phyloP scores from a whole-genome alignment of 2,329 filamentous ascomycete species.

The Phoma sp. region DNA sequence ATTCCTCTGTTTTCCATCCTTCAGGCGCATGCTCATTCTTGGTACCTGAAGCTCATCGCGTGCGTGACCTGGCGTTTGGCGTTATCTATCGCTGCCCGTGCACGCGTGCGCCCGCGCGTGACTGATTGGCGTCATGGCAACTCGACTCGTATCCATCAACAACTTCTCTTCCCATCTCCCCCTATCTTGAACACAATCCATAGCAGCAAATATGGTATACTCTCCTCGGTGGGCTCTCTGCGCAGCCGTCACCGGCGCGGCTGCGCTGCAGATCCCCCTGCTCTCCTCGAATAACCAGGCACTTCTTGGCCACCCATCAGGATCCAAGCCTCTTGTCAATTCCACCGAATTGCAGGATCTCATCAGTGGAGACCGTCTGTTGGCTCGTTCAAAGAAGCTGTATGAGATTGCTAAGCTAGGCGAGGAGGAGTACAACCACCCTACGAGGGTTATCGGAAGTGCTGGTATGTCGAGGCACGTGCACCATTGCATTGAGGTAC shows the following conservation, averaged over 20 bases:
- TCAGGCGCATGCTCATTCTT: background rate
- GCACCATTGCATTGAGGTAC: slow-evolving; percentile 1
- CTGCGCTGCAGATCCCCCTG: slow-evolving; percentile 40
- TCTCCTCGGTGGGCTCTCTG: slow-evolving; percentile 36
- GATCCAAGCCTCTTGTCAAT: slow-evolving; percentile 41
- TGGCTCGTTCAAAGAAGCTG: slow-evolving; percentile 44
- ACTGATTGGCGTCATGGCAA: slow-evolving; percentile 33
- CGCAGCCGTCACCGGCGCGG: slow-evolving; percentile 33
- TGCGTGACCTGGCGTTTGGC: slow-evolving; percentile 26
- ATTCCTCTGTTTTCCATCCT: too few relatives aligned
- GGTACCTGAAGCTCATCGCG: slow-evolving; percentile 14
- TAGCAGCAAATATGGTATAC: slow-evolving; percentile 33
- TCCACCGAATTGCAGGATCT: slow-evolving; percentile 44
- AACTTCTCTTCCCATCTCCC: slow-evolving; percentile 15
- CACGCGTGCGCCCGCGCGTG: slow-evolving; percentile 25
- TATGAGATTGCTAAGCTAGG: slow-evolving; percentile 52
- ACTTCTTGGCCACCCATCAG: slow-evolving; percentile 28
- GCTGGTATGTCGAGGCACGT: slow-evolving; percentile 36
- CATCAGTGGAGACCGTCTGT: slow-evolving; percentile 43
- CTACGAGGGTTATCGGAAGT: slow-evolving; percentile 49
- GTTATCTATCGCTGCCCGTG: slow-evolving; percentile 22
- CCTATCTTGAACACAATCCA: slow-evolving; percentile 9
- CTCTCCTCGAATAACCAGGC: slow-evolving; percentile 33
- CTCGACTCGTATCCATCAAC: slow-evolving; percentile 29
- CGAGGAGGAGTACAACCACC: slow-evolving; percentile 51